Evolutionary conservation across 495 filamentous ascomycete species (phyloP).

Genomic region (Friedmanniomyces simplex): DNA sequence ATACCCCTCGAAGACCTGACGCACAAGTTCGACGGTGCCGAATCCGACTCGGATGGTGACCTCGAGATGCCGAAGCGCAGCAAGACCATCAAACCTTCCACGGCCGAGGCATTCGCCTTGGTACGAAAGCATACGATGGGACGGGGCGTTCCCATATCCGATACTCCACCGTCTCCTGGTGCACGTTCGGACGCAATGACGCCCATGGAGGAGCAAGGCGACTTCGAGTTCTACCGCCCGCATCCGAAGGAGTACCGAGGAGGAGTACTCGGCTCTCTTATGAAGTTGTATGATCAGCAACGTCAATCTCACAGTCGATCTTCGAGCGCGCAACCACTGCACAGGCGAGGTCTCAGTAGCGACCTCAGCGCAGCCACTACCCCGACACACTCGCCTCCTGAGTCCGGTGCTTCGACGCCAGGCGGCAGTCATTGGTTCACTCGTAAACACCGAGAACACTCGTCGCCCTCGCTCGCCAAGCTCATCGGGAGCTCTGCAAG

Average conservation of each 20-base stretch:
- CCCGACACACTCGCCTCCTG: conserved; percentile 33
- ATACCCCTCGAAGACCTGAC: conserved; percentile 29
- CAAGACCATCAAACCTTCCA: conserved; percentile 15
- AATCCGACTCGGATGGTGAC: conserved; percentile 21
- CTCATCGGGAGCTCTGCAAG: conserved; percentile 49
- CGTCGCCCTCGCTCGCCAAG: conserved; percentile 41
- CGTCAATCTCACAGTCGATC: conserved; percentile 3
- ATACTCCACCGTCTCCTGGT: conserved; percentile 23
- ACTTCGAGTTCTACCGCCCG: conserved; percentile 55
- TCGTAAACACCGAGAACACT: conserved; percentile 41
- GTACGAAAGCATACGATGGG: conserved; percentile 40
- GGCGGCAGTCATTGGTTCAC: conserved; percentile 45
- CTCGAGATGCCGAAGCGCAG: conserved; percentile 9
- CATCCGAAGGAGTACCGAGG: conserved; percentile 60
- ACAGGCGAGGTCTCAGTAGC: conserved; percentile 23
- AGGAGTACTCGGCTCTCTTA: conserved; percentile 64
- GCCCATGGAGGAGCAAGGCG: conserved; percentile 47
- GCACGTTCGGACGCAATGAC: conserved; percentile 49
- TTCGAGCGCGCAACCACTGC: conserved; percentile 1
- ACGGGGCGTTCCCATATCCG: background rate
- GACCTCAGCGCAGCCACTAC: conserved; percentile 18
- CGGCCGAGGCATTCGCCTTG: conserved; percentile 40
- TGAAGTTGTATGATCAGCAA: conserved; percentile 53
- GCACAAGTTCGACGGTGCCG: conserved; percentile 25
- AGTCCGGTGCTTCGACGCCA: conserved; percentile 49